phyloP scores from a whole-genome alignment of 257 asterid genomes.

The Rauvolfia tetraphylla region DNA sequence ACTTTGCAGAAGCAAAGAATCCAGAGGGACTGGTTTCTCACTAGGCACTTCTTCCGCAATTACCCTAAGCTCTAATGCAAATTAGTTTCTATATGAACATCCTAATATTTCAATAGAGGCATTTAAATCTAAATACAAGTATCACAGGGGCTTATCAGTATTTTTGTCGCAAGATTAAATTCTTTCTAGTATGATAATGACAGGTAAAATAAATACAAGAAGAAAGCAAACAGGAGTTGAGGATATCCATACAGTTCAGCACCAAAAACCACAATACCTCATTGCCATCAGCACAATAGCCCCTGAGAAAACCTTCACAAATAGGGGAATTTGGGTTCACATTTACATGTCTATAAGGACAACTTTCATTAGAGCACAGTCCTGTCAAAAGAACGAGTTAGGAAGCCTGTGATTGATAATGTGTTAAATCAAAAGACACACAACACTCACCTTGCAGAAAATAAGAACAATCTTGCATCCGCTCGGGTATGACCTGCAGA shows the following conservation, averaged over 20 bases:
- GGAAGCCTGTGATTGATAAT: conserved; percentile 11
- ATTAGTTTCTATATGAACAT: background rate
- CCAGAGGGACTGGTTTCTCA: background rate
- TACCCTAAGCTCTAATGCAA: background rate
- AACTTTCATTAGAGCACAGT: conserved; percentile 74
- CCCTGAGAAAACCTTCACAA: conserved; percentile 88
- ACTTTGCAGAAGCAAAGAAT: background rate
- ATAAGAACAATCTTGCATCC: conserved; percentile 97
- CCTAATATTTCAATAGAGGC: background rate
- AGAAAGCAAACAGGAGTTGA: background rate
- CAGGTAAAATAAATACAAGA: background rate
- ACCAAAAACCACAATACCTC: conserved; percentile 58
- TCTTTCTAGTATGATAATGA: too few relatives aligned
- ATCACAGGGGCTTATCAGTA: background rate
- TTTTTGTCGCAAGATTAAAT: background rate
- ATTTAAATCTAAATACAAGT: too few relatives aligned
- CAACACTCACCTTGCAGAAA: conserved; percentile 68
- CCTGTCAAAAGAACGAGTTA: conserved; percentile 52
- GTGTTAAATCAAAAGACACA: conserved; percentile 7
- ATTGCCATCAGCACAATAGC: conserved; percentile 90
- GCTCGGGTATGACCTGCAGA: conserved; percentile 84
- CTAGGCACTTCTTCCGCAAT: background rate
- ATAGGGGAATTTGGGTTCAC: conserved; percentile 63
- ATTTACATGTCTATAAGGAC: conserved; percentile 93
- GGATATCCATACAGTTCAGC: background rate